Evolutionary conservation across 129 eudicot genomes (phyloP), one percentile per base, ranked within the genome.

Genomic region (Calendula officinalis): DNA sequence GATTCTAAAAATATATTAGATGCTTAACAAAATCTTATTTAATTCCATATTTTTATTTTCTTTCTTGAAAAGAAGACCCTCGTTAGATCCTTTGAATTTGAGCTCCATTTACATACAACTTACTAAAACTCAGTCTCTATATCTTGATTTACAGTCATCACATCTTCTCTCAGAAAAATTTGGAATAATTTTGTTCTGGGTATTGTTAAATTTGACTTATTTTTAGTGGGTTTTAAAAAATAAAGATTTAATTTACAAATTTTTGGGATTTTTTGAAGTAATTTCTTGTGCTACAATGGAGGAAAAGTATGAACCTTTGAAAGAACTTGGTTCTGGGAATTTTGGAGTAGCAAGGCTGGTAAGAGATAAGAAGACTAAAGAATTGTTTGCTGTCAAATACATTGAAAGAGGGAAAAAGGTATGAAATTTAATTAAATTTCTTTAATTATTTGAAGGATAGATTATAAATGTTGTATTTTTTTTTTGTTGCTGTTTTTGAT

Each of bases 341-440:
- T 82, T 82, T 67, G 87, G 87, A 62, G 88, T 82, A 5, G 84
- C 88, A 32, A 75, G 84, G 53, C 52, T 82, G 58, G 84, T 79
- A 27, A 82, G 64, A 71, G 88, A 82, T 77, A 78, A 79, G 66
- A 71, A 59, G 40, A 78, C 82, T 46, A 78, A 67, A 37, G 88
- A 78, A 63, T 74, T 82, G 39, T 52, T 79, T 75, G 84, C 84
- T 50, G 88, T 82, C 67, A 82, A 82, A 76, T 82, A 82, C 78
- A 79, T 79, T 42, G 88, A 82, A 72, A 82, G 84, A 75, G 88
- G 88, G 14, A 79, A 82, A 70, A 82, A 78, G 88, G 88, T 82
- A 67, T 41, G 45, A 48, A 48, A 0, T 44, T 72, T 54, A 56
- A 4, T 66, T 57, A 22, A 22, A 22, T 66, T 4, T 35, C 38